Conservation (phyloP, 164 flowering plant genomes). For the Taxillus chinensis region DNA sequence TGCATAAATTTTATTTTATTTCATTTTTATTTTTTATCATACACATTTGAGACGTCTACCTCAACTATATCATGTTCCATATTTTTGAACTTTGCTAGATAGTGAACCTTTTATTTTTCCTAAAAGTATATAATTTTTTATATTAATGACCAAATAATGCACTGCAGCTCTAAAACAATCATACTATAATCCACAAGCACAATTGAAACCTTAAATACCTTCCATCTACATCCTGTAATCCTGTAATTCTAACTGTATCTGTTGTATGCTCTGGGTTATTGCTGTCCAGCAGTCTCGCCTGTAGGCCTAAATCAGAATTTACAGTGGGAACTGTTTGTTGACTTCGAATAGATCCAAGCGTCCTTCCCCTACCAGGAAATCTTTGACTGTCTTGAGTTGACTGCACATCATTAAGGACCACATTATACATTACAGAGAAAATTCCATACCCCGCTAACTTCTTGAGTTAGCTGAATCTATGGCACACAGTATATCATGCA, state of each 20-base stretch:
- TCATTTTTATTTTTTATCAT: no score
- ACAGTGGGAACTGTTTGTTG: slow-evolving; percentile 21
- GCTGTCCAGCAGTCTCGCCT: slow-evolving; percentile 65
- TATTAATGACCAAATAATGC: neutral
- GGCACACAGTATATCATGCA: no score
- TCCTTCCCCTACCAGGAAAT: slow-evolving; percentile 85
- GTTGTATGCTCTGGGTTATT: slow-evolving; percentile 26
- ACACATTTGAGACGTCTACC: no score
- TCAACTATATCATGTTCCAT: no score
- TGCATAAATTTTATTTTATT: no score
- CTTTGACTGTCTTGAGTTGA: slow-evolving; percentile 43
- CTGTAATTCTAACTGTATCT: slow-evolving; percentile 19
- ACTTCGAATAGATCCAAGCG: slow-evolving; percentile 39
- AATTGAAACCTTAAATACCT: slow-evolving; percentile 32
- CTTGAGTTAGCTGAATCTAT: no score
- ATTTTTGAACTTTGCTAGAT: no score
- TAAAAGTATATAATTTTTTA: neutral
- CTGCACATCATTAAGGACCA: slow-evolving; percentile 21
- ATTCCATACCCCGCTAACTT: no score
- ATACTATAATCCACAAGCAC: neutral
- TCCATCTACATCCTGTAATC: slow-evolving; percentile 27
- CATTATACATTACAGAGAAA: neutral
- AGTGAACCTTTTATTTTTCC: no score
- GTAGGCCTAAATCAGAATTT: slow-evolving; percentile 55
- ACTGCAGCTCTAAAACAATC: neutral